These are phyloP conservation scores for Trichoderma parareesei DNA, from an alignment of 495 filamentous ascomycete species.

Conservation along the genomic window DNA sequence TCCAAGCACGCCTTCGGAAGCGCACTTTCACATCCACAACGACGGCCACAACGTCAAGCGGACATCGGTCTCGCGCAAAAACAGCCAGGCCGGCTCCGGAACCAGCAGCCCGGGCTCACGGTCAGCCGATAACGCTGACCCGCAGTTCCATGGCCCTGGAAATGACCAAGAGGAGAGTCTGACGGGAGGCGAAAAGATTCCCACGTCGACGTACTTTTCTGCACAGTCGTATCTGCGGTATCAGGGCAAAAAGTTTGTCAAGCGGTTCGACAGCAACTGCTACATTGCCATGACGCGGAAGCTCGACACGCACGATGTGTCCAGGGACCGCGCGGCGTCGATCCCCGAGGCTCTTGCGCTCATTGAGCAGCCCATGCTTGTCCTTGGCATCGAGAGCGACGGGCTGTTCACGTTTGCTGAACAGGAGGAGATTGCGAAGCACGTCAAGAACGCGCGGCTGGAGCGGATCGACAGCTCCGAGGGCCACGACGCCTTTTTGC, in stretches of 20 bases:
- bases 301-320: conserved; percentile 96
- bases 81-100: conserved; percentile 19
- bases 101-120: neutral
- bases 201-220: conserved; percentile 82
- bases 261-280: conserved; percentile 94
- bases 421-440: conserved; percentile 80
- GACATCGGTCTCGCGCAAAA: conserved; percentile 29
- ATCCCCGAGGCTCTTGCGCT: conserved; percentile 66
- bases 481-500: conserved; percentile 90
- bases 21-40: conserved; percentile 92
- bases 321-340: conserved; percentile 55
- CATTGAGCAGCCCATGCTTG: conserved; percentile 79
- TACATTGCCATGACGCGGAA: conserved; percentile 99
- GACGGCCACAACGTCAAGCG: conserved; percentile 69
- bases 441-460: conserved; percentile 69
- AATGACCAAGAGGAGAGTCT: conserved; percentile 29
- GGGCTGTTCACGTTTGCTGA: conserved; percentile 95
- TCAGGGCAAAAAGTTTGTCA: conserved; percentile 93
- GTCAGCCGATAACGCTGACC: conserved; percentile 43
- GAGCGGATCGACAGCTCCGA: conserved; percentile 87
- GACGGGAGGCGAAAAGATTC: conserved; percentile 37
- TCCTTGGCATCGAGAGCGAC: conserved; percentile 89
- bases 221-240: conserved; percentile 98
- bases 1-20: conserved; percentile 60
- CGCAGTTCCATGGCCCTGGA: conserved; percentile 69